These are phyloP conservation scores for Colletotrichum sp. DNA, from an alignment of 2,329 filamentous ascomycete species.

Conservation along the genomic window DNA sequence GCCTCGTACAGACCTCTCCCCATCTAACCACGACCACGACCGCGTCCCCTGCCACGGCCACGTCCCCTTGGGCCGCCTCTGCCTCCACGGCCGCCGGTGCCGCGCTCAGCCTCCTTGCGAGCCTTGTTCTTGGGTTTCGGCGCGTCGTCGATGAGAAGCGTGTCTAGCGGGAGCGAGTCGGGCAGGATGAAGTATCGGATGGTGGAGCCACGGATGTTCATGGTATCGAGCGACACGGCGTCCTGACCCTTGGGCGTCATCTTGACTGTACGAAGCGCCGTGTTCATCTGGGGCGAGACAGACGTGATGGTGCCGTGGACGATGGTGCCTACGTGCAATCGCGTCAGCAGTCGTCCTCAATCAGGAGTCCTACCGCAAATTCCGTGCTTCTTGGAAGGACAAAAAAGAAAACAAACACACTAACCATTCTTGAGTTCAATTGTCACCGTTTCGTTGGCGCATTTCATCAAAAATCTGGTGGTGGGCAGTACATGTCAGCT, in stretches of 20 bases:
- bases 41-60: conserved; percentile 54
- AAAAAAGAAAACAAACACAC: conserved; percentile 11
- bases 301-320: conserved; percentile 96
- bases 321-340: conserved; percentile 74
- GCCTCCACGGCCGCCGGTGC: conserved; percentile 56
- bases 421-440: conserved; percentile 98
- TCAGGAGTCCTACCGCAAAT: neutral
- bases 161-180: conserved; percentile 93
- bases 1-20: neutral
- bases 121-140: conserved; percentile 99
- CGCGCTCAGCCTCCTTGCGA: conserved; percentile 81
- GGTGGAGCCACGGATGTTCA: conserved; percentile 95
- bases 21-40: conserved; percentile 40
- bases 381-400: neutral
- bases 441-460: conserved; percentile 96
- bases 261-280: conserved; percentile 91
- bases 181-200: conserved; percentile 97
- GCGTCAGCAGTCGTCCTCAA: neutral
- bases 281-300: conserved; percentile 99
- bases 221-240: conserved; percentile 86
- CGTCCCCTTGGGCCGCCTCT: conserved; percentile 57
- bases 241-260: conserved; percentile 93
- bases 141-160: conserved; percentile 92
- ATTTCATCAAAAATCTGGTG: conserved; percentile 97
- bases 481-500: conserved; percentile 31